Conservation (phyloP, 1,139 yeast species). For the Suhomyces wounanorum region DNA sequence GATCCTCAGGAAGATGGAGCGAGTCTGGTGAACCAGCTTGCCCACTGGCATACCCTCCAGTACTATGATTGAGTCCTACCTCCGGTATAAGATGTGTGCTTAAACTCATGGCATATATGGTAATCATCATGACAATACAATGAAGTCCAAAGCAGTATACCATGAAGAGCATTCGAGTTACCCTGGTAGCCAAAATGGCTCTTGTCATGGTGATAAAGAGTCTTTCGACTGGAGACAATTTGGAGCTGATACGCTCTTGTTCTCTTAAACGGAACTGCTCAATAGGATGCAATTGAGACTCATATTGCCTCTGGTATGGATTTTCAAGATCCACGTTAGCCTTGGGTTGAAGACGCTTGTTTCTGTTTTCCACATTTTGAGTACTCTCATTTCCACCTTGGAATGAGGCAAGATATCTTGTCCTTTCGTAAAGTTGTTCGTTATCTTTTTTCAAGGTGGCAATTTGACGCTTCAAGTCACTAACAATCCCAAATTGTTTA, state of each 20-base stretch:
- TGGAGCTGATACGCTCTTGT: constrained; percentile 71
- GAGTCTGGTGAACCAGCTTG: constrained; percentile 18
- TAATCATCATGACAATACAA: constrained; percentile 65
- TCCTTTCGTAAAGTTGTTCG: constrained; percentile 75
- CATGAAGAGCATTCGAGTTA: constrained; percentile 72
- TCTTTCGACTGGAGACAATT: constrained; percentile 76
- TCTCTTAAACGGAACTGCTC: constrained; percentile 81
- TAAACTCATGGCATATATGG: constrained; percentile 56
- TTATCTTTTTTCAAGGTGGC: constrained; percentile 70
- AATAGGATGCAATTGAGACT: constrained; percentile 78
- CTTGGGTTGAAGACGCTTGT: constrained; percentile 33
- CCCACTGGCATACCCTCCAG: constrained; percentile 42
- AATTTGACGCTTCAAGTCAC: constrained; percentile 66
- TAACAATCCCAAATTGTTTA: constrained; percentile 53
- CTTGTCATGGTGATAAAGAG: constrained; percentile 75
- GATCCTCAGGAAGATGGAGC: constrained; percentile 6
- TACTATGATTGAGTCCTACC: constrained; percentile 48
- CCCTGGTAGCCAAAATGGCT: constrained; percentile 69
- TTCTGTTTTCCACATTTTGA: constrained; percentile 18
- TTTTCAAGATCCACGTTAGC: constrained; percentile 53
- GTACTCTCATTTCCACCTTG: constrained; percentile 23
- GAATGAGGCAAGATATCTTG: constrained; percentile 70
- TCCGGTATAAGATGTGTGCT: constrained; percentile 52
- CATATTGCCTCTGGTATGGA: constrained; percentile 65
- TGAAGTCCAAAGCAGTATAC: constrained; percentile 78